Conservation (phyloP, 257 asterid genomes). For the Primulina eburnea region DNA sequence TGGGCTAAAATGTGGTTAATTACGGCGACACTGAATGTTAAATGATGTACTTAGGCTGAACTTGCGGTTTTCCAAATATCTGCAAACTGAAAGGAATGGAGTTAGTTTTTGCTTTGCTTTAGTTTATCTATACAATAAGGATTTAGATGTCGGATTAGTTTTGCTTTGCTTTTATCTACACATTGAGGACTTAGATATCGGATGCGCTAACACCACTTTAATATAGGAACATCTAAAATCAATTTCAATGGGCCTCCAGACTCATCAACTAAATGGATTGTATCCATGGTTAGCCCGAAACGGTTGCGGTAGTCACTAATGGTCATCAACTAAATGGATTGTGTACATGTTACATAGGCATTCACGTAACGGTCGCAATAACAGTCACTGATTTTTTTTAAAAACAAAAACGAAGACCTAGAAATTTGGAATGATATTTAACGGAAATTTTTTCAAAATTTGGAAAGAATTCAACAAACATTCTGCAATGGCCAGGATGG, state of each 20-base stretch:
- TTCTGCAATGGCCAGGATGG: too few relatives aligned
- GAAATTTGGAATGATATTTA: too few relatives aligned
- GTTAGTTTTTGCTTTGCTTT: slow-evolving; percentile 11
- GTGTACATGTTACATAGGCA: too few relatives aligned
- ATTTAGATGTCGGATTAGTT: background rate
- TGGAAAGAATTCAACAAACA: too few relatives aligned
- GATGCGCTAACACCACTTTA: background rate
- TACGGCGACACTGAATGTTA: slow-evolving; percentile 22
- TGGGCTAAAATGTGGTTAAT: slow-evolving; percentile 32
- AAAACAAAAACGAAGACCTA: too few relatives aligned
- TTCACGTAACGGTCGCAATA: too few relatives aligned
- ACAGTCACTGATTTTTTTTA: too few relatives aligned
- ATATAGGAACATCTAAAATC: background rate
- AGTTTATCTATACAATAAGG: background rate
- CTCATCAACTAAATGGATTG: background rate
- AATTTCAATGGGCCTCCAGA: background rate
- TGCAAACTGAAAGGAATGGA: background rate
- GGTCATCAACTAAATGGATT: too few relatives aligned
- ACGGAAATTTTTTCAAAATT: too few relatives aligned
- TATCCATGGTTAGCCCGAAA: background rate
- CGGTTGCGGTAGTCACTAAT: too few relatives aligned
- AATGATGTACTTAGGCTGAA: slow-evolving; percentile 3
- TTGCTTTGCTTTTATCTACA: background rate
- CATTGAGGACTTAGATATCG: background rate
- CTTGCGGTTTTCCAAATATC: background rate